Percentiles rank a stretch among this genome's conserved stretches.
Conservation (phyloP, 345 rosid genomes). For the Citrus hindsii region DNA sequence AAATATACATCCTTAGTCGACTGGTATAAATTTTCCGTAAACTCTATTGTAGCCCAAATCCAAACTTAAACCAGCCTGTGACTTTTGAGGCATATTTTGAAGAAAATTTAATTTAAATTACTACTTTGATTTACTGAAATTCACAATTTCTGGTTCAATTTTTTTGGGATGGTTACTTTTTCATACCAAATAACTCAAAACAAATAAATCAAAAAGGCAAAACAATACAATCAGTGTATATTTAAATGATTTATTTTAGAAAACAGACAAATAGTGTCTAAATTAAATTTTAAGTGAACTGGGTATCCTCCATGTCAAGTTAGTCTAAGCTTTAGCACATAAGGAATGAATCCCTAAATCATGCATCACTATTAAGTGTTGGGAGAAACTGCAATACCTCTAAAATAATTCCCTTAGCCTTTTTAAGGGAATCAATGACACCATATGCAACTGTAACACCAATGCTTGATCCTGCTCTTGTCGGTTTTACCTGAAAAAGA, state of each 20-base stretch:
- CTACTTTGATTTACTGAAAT: not conserved
- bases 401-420: constrained; percentile 60
- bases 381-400: constrained; percentile 45
- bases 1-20: constrained; percentile 3
- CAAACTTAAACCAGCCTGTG: constrained; percentile 13
- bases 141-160: not conserved
- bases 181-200: not conserved
- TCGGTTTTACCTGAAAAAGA: constrained; percentile 76
- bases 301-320: not conserved
- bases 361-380: not conserved
- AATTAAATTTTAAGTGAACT: not conserved
- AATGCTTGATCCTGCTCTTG: constrained; percentile 92
- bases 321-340: constrained; percentile 5
- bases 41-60: not conserved
- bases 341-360: not conserved
- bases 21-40: not conserved
- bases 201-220: not conserved
- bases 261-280: not conserved
- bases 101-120: not conserved
- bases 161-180: not conserved
- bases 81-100: constrained; percentile 1
- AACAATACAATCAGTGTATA: not conserved
- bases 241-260: not conserved
- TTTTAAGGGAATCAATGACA: constrained; percentile 65
- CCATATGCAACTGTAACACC: constrained; percentile 96